A percentile compares a stretch with the other conserved stretches of the same genome.
These are phyloP conservation scores for Dendrobium nobile DNA, from an alignment of 106 monocot species.

Conservation along the genomic window DNA sequence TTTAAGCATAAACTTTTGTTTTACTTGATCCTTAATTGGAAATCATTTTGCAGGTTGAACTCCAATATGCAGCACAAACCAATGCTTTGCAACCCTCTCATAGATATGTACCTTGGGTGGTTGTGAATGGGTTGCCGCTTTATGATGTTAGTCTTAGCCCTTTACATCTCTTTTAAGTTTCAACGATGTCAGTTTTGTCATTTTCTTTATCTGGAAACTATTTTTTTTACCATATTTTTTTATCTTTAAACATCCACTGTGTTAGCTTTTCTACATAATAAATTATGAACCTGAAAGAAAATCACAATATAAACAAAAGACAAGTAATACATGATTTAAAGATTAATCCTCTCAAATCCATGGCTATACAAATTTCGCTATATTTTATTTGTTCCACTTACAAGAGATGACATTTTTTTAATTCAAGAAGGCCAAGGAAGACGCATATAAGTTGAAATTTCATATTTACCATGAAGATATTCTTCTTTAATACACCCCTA, in stretches of 20 bases:
- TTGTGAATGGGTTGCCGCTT: conserved; percentile 50
- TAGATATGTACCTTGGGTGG: conserved; percentile 60
- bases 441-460: not conserved
- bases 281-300: not conserved
- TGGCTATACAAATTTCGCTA: too few relatives aligned
- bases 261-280: not conserved
- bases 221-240: not conserved
- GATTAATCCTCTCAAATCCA: not conserved
- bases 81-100: conserved; percentile 55
- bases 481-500: not conserved
- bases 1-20: too few relatives aligned
- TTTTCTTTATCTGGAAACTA: not conserved
- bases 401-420: not conserved
- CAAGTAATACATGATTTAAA: not conserved
- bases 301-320: not conserved
- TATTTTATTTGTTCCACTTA: not conserved
- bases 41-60: conserved; percentile 35
- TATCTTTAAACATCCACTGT: not conserved
- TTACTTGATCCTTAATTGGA: not conserved
- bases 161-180: not conserved
- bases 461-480: not conserved
- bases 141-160: conserved; percentile 35
- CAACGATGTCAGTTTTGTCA: not conserved
- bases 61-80: conserved; percentile 56
- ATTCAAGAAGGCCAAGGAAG: too few relatives aligned